Conservation (phyloP, 441 rosid genomes). For the Bocquillonia castaneifolia region DNA sequence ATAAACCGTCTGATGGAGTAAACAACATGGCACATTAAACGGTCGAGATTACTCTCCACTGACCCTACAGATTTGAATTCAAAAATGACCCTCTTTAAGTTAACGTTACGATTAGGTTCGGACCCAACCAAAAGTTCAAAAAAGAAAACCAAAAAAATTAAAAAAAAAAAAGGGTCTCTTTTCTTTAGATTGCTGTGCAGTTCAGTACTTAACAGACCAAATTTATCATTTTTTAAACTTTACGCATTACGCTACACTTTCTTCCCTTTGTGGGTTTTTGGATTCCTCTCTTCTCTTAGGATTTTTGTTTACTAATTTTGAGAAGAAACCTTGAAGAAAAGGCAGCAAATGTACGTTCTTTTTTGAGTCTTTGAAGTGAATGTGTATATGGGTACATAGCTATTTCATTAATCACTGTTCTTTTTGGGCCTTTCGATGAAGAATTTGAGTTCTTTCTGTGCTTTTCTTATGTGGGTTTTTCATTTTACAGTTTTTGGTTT, state of each 20-base stretch:
- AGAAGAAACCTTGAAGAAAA: constrained; percentile 14
- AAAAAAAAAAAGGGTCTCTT: not conserved
- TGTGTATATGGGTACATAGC: not conserved
- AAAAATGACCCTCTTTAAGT: constrained; percentile 20
- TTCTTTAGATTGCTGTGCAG: not conserved
- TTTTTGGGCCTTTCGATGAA: not conserved
- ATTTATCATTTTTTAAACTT: not conserved
- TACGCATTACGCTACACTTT: not conserved
- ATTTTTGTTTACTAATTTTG: not conserved
- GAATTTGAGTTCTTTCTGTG: not conserved
- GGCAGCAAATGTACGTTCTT: constrained; percentile 17
- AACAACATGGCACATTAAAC: constrained; percentile 17
- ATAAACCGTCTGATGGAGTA: constrained; percentile 9
- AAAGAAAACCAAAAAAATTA: constrained; percentile 3
- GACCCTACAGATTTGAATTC: constrained; percentile 44
- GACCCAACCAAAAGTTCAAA: constrained; percentile 18
- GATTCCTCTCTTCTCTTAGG: not conserved
- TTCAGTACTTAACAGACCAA: not conserved
- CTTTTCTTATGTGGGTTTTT: constrained; percentile 8
- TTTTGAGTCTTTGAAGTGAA: not conserved
- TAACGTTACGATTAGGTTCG: constrained; percentile 40
- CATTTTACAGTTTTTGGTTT: constrained; percentile 11
- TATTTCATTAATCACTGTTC: constrained; percentile 17
- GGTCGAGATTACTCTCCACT: constrained; percentile 16
- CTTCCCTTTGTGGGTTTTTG: constrained; percentile 17